Base-by-base conservation (phyloP, 2,329 filamentous ascomycete species). In the Elsinoe necatrix region DNA sequence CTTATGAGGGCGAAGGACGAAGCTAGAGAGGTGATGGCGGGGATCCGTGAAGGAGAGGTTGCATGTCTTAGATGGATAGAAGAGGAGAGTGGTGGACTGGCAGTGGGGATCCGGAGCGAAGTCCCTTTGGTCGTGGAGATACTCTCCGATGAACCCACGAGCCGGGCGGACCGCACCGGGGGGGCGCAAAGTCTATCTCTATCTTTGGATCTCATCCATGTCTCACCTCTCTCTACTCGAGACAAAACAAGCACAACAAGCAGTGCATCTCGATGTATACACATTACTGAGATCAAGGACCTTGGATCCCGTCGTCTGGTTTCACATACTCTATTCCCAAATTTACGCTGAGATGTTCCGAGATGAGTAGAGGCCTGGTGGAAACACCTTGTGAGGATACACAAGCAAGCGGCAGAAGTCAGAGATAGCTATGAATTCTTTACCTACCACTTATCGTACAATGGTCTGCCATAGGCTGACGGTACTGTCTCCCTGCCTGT, bases 71-170 rank as follows among this genome's bases (percentile, higher is more conserved):
- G 7, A n/a, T 25, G 8, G 34, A 27, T 20, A 29, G 20, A 25
- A 16, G 9, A 52, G 16, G 16, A 39, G 18, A 52, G 48, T 52
- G 48, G 48, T 52, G 48, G 48, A 52, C 48, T 52, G 29, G 1
- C 8, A n/a, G 34, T 52, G 48, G 48, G 48, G 48, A 52, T 52
- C 48, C 48, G 48, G 48, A 31, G 25, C 23, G 8, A 20, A 23
- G 25, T 48, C 43, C 43, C 18, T 31, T 12, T 37, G 34, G 34
- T 37, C 14, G 34, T 37, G 34, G 34, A 14, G 21, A 35, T 21
- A 52, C 39, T 52, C 48, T 52, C 48, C 48, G 48, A 52, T 52
- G 25, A 34, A 34, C 45, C 45, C 14, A n/a, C 16, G 25, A 18
- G 23, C 20, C 41, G 20, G 41, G 2, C 25, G 48, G 48, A 18